Evolutionary conservation across 768 basidiomycete species (phyloP).

Genomic region (Pleurotus citrinopileatus): DNA sequence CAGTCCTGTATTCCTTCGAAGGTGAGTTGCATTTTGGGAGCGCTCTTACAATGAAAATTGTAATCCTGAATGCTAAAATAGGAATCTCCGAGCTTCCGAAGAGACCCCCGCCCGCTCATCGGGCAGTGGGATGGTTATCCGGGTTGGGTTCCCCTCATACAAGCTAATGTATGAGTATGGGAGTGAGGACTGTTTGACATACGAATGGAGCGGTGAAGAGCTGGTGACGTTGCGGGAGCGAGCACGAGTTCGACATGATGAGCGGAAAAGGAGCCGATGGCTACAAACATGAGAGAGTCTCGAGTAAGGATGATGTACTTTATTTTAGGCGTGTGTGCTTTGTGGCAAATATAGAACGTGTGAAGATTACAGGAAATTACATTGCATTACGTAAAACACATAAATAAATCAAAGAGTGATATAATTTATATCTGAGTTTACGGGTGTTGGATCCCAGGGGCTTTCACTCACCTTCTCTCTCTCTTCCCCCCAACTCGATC

Average conservation of each 20-base stretch:
- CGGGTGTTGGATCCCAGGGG: slow-evolving; percentile 6
- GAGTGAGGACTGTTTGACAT: slow-evolving; percentile 55
- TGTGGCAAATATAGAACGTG: slow-evolving; percentile 1
- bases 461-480: slow-evolving; percentile 3
- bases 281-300: slow-evolving; percentile 15
- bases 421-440: background rate
- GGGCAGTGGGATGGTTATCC: slow-evolving; percentile 44
- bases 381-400: too few relatives aligned
- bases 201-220: slow-evolving; percentile 31
- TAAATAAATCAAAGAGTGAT: background rate
- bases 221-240: slow-evolving; percentile 28
- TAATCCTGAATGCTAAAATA: slow-evolving; percentile 27
- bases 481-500: slow-evolving; percentile 1
- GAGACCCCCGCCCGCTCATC: slow-evolving; percentile 38
- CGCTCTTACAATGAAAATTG: slow-evolving; percentile 7
- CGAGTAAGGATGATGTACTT: slow-evolving; percentile 12
- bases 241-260: slow-evolving; percentile 51
- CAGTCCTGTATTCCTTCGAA: slow-evolving; percentile 50
- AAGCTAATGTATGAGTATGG: slow-evolving; percentile 68
- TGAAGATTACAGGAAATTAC: background rate
- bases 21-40: slow-evolving; percentile 36
- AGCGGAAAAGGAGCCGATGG: slow-evolving; percentile 46
- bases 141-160: slow-evolving; percentile 59
- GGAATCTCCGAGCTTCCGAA: slow-evolving; percentile 40
- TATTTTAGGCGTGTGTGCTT: slow-evolving; percentile 6